These are phyloP conservation scores for Chenopodium quinoa DNA, from an alignment of 148 eudicot genomes.

Conservation along the genomic window DNA sequence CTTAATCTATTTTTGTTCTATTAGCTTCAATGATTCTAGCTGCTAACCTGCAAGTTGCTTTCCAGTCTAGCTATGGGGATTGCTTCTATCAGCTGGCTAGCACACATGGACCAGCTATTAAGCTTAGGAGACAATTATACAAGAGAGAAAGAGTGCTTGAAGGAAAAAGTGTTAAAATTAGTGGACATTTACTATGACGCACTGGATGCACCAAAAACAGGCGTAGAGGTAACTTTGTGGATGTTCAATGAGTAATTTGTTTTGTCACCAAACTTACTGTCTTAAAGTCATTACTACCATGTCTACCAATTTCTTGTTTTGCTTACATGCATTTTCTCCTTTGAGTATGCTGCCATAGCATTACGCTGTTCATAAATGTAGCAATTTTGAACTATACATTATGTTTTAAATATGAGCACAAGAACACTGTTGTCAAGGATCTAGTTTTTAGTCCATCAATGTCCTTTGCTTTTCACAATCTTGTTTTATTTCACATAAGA, in stretches of 20 bases:
- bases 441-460: background rate
- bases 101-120: constrained; percentile 54
- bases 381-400: background rate
- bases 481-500: background rate
- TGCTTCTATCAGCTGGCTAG: constrained; percentile 64
- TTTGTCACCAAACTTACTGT: background rate
- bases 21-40: background rate
- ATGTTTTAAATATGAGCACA: background rate
- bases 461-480: background rate
- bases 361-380: too few relatives aligned
- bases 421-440: background rate
- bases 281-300: background rate
- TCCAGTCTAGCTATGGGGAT: constrained; percentile 39
- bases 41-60: constrained; percentile 3
- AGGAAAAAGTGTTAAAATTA: constrained; percentile 34
- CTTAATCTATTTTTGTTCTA: background rate
- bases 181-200: constrained; percentile 71
- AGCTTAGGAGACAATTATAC: constrained; percentile 30
- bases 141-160: constrained; percentile 29
- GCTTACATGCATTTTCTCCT: background rate
- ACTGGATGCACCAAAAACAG: constrained; percentile 75
- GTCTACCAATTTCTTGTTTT: constrained; percentile 3
- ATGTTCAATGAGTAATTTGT: background rate
- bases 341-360: background rate
- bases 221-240: constrained; percentile 44